phyloP scores from a whole-genome alignment of 2,329 filamentous ascomycete genomes.

The Daldinia sp. region DNA sequence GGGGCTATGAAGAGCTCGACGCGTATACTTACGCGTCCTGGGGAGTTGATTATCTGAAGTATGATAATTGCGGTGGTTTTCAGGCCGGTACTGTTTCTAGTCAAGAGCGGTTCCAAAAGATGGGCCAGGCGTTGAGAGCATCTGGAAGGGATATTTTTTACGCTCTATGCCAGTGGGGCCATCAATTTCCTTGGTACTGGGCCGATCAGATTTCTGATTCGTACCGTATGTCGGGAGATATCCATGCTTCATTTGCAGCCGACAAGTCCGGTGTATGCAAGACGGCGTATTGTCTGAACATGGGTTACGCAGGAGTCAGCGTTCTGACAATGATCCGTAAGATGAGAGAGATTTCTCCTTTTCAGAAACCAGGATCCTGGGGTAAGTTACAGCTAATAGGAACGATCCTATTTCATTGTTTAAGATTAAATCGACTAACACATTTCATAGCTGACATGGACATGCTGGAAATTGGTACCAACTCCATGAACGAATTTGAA shows the following conservation, averaged over 20 bases:
- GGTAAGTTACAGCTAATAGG: conserved; percentile 31
- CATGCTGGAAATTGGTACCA: conserved; percentile 58
- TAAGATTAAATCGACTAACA: background rate
- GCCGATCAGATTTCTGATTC: conserved; percentile 53
- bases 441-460: conserved; percentile 53
- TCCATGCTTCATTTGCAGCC: conserved; percentile 47
- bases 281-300: conserved; percentile 54
- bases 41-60: conserved; percentile 66
- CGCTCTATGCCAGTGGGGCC: conserved; percentile 52
- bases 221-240: conserved; percentile 56
- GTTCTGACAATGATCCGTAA: conserved; percentile 52
- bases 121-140: conserved; percentile 53
- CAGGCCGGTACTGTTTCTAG: conserved; percentile 61
- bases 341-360: conserved; percentile 52
- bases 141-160: conserved; percentile 55
- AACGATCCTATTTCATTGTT: background rate
- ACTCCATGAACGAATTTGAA: conserved; percentile 54
- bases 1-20: conserved; percentile 62
- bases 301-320: conserved; percentile 51
- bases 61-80: conserved; percentile 68
- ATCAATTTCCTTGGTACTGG: conserved; percentile 49
- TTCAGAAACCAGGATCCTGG: conserved; percentile 50
- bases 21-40: conserved; percentile 64
- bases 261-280: conserved; percentile 46
- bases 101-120: conserved; percentile 57